Evolutionary conservation across 331 rosid genomes (phyloP), one percentile per base, ranked within the genome.

Genomic region (Telfairia occidentalis): DNA sequence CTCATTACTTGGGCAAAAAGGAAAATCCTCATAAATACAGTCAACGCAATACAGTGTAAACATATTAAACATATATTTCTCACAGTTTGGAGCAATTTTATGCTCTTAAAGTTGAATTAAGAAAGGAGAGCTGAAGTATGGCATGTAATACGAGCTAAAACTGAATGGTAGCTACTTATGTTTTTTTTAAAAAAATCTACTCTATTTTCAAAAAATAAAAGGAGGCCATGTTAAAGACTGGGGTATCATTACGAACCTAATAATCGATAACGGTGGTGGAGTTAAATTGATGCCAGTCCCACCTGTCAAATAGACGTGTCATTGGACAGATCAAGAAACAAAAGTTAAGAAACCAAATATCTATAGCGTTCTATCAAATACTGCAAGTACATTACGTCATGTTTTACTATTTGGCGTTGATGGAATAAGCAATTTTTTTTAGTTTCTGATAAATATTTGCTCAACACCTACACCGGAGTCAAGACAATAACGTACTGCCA

Each of bases 261-360:
- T 87, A 30, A 93, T 93, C 42, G 96, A 84, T 60, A 55, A 82
- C 5, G 98, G 98, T 77, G 98, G 98, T 24, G 98, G 98, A 83
- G 98, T 93, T 71, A 93, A 85, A 87, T 93, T 93, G 86, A 91
- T 91, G 85, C 98, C 98, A 48, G 98, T 93, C 65, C 98, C 98
- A 82, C 98, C 98, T 93, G 87, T 76, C 75, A 81, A 77, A 64
- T 4, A 79, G 69, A 46, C 67, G 64, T 65, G 35, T 29, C 76
- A 76, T 37, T 76, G 29, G 43, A 67, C 42, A 69, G 15, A 42
- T 26, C 23, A 65, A 69, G 16, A 54, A 55, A 28, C 52, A 19
- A 74, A 60, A 73, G 18, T 71, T 7, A 16, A 74, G 23, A n/a
- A 48, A 19, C 46, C 52, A 40, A 73, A 49, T 45, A 8, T 63